A percentile compares a stretch with the other conserved stretches of the same genome.
phyloP scores from a whole-genome alignment of 352 stramenopile species.

The Peronosclerospora sorghi region DNA sequence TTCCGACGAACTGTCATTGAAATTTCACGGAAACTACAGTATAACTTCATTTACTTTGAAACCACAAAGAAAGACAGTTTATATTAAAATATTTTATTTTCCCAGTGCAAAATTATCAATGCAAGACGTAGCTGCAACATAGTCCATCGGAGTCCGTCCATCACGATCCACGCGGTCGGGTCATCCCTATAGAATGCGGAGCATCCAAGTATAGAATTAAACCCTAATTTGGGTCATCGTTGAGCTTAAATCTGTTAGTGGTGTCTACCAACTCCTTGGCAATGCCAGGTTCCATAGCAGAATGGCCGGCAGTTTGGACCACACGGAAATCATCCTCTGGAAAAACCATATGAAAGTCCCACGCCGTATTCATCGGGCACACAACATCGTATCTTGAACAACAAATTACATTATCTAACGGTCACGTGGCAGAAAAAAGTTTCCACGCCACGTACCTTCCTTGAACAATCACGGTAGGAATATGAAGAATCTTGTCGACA shows the following conservation, averaged over 20 bases:
- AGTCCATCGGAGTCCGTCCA: too few species aligned
- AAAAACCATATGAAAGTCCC: conserved; percentile 77
- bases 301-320: conserved; percentile 67
- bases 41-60: too few species aligned
- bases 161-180: too few species aligned
- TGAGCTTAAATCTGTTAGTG: conserved; percentile 56
- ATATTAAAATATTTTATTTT: too few species aligned
- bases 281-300: conserved; percentile 63
- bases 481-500: conserved; percentile 85
- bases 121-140: too few species aligned
- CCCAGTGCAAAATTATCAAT: too few species aligned
- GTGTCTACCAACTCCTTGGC: conserved; percentile 56
- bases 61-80: too few species aligned
- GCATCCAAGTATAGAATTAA: too few species aligned
- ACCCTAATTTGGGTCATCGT: not conserved
- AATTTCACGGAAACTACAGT: too few species aligned
- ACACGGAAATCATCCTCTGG: conserved; percentile 60
- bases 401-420: not conserved
- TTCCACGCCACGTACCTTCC: conserved; percentile 33
- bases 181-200: too few species aligned
- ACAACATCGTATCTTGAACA: conserved; percentile 75
- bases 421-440: not conserved
- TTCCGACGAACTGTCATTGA: too few species aligned
- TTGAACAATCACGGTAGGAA: conserved; percentile 88
- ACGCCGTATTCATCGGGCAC: conserved; percentile 79